Evolutionary conservation across 2,329 filamentous ascomycete species (phyloP).

Genomic region (Scopulariopsis brevicaulis): DNA sequence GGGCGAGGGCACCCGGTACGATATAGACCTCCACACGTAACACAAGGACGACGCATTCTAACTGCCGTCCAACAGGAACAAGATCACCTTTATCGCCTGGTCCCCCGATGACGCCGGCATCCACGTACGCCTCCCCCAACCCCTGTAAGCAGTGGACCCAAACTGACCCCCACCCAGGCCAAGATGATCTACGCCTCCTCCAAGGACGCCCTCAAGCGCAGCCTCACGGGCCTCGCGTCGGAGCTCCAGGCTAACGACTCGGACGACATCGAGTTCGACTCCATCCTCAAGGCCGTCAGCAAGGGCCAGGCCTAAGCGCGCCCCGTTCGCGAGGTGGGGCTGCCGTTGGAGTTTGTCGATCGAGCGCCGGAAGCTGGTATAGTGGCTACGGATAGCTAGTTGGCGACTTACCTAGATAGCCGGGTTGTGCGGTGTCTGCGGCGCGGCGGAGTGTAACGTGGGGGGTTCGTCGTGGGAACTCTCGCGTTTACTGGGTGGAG

Average conservation of each 20-base stretch:
- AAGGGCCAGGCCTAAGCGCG: conserved; percentile 42
- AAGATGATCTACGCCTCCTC: conserved; percentile 89
- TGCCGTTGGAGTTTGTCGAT: neutral
- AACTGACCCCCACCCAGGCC: conserved; percentile 36
- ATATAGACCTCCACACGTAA: conserved; percentile 7
- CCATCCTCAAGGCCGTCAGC: conserved; percentile 55
- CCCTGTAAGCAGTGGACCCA: neutral
- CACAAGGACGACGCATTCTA: neutral
- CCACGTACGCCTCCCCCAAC: conserved; percentile 43
- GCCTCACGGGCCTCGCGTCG: conserved; percentile 61
- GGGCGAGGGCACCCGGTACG: conserved; percentile 62
- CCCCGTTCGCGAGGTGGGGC: neutral
- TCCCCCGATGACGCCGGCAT: conserved; percentile 70
- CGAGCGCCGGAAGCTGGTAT: neutral
- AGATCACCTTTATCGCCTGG: conserved; percentile 71
- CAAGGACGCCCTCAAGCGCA: conserved; percentile 75
- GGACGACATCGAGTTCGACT: conserved; percentile 71
- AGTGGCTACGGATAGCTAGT: neutral
- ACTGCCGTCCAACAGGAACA: conserved; percentile 41
- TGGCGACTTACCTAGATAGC: neutral
- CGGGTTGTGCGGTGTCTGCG: neutral
- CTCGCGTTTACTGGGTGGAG: neutral
- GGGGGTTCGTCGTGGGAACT: neutral
- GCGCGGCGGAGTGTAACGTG: neutral
- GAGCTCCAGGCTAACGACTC: conserved; percentile 78